A percentile compares a stretch with the other conserved stretches of the same genome.
phyloP scores from a whole-genome alignment of 768 basidiomycete species.

The Collybia sp. region DNA sequence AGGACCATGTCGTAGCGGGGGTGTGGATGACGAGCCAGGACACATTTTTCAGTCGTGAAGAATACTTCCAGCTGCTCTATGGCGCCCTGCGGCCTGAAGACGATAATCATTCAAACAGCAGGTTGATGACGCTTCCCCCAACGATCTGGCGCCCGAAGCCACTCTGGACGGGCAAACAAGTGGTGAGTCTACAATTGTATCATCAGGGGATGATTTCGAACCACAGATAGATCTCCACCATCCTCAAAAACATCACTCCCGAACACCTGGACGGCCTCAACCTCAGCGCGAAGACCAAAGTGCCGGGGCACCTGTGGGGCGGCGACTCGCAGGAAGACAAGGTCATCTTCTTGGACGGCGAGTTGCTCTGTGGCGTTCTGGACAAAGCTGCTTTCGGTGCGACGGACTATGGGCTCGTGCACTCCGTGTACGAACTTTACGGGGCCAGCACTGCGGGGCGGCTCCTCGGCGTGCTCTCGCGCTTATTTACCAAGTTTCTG shows the following conservation, averaged over 20 bases:
- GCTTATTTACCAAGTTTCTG: slow-evolving; percentile 94
- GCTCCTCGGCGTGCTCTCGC: slow-evolving; percentile 88
- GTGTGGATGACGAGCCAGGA: slow-evolving; percentile 99
- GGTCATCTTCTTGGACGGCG: slow-evolving; percentile 88
- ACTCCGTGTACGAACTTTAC: slow-evolving; percentile 95
- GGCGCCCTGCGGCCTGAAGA: slow-evolving; percentile 91
- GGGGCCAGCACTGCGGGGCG: slow-evolving; percentile 86
- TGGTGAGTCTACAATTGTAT: slow-evolving; percentile 49
- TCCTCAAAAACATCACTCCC: slow-evolving; percentile 90
- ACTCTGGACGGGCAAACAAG: slow-evolving; percentile 97
- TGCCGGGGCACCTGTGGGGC: slow-evolving; percentile 85
- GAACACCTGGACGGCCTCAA: slow-evolving; percentile 75
- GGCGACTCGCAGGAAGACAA: slow-evolving; percentile 76
- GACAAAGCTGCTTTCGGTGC: slow-evolving; percentile 99
- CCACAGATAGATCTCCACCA: slow-evolving; percentile 81
- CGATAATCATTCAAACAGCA: slow-evolving; percentile 50
- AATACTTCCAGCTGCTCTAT: slow-evolving; percentile 94
- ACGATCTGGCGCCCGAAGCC: slow-evolving; percentile 88
- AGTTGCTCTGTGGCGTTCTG: slow-evolving; percentile 88
- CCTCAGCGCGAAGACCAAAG: slow-evolving; percentile 82
- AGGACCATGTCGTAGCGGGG: slow-evolving; percentile 97
- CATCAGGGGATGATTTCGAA: slow-evolving; percentile 1
- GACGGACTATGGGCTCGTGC: slow-evolving; percentile 92
- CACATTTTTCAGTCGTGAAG: slow-evolving; percentile 90
- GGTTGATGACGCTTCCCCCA: slow-evolving; percentile 81